Evolutionary conservation across 176 grass and related monocot species (phyloP), one percentile per base, ranked within the genome.

Genomic region (Ananas comosus): DNA sequence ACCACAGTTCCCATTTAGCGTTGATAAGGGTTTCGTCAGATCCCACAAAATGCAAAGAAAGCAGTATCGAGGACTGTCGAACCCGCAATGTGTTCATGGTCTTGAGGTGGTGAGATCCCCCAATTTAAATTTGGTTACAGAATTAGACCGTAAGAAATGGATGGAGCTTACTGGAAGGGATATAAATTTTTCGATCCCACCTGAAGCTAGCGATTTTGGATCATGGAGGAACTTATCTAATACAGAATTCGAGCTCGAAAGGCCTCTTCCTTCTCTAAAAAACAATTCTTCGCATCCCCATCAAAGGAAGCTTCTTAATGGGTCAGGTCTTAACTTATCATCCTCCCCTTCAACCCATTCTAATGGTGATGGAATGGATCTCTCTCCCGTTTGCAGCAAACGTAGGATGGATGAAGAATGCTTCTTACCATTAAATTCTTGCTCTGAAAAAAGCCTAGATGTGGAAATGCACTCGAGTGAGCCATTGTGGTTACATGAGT

Each of bases 1-100:
- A 51, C 89, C 94, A 1, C 94, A 88, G 67, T 99, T 99, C 70
- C 94, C 89, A 0, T 99, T 93, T 72, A 90, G 94, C 2, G 89
- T 71, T 0, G 87, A 93, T 48, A 88, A 76, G 77, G 94, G 94
- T 51, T 99, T 99, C 9, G 87, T 99, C 56, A 77, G 94, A n/a
- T 99, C 94, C 0, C 94, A 99, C 50, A 68, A 90, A 73, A 99
- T 99, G 94, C 94, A 99, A 82, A 82, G 94, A 1, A 99, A 99
- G 82, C 94, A 99, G 52, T 99, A 99, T 23, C 68, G 94, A 17
- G 94, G 94, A 1, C 89, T 99, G 19, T 99, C 94, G 2, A 99
- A 99, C 74, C 94, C 94, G 0, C 94, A 99, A 63, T 99, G 94
- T 71, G 88, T 99, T 13, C 94, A 99, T 78, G 94, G 94, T n/a